These are phyloP conservation scores for Tulasnella sp. DNA, from an alignment of 768 basidiomycete genomes.

Conservation along the genomic window DNA sequence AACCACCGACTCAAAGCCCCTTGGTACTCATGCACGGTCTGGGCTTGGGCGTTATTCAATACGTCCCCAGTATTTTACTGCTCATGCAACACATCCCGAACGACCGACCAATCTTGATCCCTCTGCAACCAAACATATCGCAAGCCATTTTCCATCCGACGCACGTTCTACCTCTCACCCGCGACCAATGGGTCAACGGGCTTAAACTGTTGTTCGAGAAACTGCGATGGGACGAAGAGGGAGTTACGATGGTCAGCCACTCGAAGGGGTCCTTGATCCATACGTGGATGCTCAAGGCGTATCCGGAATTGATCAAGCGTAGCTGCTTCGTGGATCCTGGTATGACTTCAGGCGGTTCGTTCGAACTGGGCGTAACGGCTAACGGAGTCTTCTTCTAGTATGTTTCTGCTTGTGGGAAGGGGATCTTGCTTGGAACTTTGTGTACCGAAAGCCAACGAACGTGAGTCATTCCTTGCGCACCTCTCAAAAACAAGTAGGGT, in stretches of 20 bases:
- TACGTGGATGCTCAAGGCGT: conserved; percentile 85
- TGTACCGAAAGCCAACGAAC: conserved; percentile 69
- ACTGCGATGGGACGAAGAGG: conserved; percentile 53
- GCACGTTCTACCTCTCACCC: conserved; percentile 72
- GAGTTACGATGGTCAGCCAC: conserved; percentile 61
- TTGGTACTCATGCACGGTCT: conserved; percentile 88
- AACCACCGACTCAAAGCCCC: conserved; percentile 58
- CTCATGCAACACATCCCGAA: conserved; percentile 52
- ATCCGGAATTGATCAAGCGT: conserved; percentile 66
- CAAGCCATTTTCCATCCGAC: conserved; percentile 79
- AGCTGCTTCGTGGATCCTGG: conserved; percentile 89
- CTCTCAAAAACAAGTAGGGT: too few relatives aligned
- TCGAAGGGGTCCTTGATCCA: conserved; percentile 90
- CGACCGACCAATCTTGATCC: conserved; percentile 74
- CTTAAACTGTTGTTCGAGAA: conserved; percentile 61
- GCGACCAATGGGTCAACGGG: conserved; percentile 59
- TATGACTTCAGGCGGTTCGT: conserved; percentile 11
- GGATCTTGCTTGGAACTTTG: conserved; percentile 89
- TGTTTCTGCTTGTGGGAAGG: conserved; percentile 95
- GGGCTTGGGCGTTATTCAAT: conserved; percentile 78
- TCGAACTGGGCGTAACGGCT: neutral
- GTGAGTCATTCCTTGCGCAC: too few relatives aligned
- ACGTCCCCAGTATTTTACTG: conserved; percentile 65
- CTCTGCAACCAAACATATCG: conserved; percentile 82
- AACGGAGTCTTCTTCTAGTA: conserved; percentile 44